A percentile compares a stretch with the other conserved stretches of the same genome.
Conservation (phyloP, 78 protist species). For the slime mould (Dictyostelium discoideum) region DNA sequence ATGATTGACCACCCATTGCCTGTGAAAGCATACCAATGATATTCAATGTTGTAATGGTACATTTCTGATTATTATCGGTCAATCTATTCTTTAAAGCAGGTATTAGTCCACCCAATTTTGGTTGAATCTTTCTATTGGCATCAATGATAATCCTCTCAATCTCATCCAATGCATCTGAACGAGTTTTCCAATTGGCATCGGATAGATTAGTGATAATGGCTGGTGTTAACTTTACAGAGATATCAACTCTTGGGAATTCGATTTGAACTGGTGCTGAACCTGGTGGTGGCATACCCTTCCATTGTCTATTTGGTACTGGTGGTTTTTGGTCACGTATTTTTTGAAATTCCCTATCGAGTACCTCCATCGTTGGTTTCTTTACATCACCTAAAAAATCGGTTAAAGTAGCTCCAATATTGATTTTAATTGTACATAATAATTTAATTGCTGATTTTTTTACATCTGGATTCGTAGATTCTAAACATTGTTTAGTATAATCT, state of each 20-base stretch:
- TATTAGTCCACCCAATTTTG: conserved; percentile 37
- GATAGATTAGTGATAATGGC: neutral
- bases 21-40: conserved; percentile 20
- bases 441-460: conserved; percentile 56
- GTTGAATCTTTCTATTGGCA: conserved; percentile 78
- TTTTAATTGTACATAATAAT: conserved; percentile 3
- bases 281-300: conserved; percentile 8
- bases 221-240: conserved; percentile 23
- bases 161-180: conserved; percentile 68
- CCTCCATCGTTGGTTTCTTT: conserved; percentile 25
- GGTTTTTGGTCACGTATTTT: conserved; percentile 46
- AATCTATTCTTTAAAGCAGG: conserved; percentile 31
- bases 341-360: conserved; percentile 43
- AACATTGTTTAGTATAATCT: conserved; percentile 35
- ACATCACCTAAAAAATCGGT: conserved; percentile 36
- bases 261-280: neutral
- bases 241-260: conserved; percentile 63
- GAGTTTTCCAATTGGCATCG: conserved; percentile 73
- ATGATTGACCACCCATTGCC: conserved; percentile 42
- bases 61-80: conserved; percentile 65
- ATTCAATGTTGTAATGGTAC: conserved; percentile 37
- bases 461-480: conserved; percentile 26
- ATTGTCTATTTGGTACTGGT: neutral
- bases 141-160: conserved; percentile 37
- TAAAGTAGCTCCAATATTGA: conserved; percentile 19